These are phyloP conservation scores for Mitragyna speciosa DNA, from an alignment of 257 asterid genomes.

Conservation along the genomic window DNA sequence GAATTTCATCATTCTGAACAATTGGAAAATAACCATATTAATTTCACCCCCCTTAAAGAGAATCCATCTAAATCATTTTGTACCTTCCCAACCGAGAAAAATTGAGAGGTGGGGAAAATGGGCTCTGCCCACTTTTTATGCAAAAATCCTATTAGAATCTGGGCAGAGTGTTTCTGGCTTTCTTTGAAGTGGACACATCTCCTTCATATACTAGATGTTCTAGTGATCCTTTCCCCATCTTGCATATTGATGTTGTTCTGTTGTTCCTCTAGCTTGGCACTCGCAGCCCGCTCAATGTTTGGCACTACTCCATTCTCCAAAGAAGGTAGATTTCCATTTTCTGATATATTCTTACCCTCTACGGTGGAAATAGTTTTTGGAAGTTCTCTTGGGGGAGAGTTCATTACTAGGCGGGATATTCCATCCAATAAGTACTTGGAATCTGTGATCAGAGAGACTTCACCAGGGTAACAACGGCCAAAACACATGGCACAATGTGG, in stretches of 20 bases:
- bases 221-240: slow-evolving; percentile 35
- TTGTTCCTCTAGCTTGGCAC: slow-evolving; percentile 39
- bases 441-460: slow-evolving; percentile 66
- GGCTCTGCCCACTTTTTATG: not conserved
- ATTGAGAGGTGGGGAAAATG: not conserved
- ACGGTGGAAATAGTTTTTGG: slow-evolving; percentile 52
- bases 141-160: not conserved
- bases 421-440: slow-evolving; percentile 73
- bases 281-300: slow-evolving; percentile 39
- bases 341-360: slow-evolving; percentile 44
- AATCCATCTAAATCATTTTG: not conserved
- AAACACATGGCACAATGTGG: slow-evolving; percentile 87
- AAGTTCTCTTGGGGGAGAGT: slow-evolving; percentile 59
- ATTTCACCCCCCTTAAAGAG: not conserved
- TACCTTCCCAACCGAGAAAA: slow-evolving; percentile 1
- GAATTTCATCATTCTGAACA: not conserved
- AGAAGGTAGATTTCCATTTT: slow-evolving; percentile 56
- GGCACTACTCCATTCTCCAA: slow-evolving; percentile 54
- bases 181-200: not conserved
- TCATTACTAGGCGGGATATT: slow-evolving; percentile 53
- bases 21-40: not conserved
- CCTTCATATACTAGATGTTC: slow-evolving; percentile 16
- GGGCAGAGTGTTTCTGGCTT: not conserved
- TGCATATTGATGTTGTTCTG: slow-evolving; percentile 23
- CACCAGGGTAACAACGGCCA: slow-evolving; percentile 89